Percentiles rank a stretch among this genome's conserved stretches.
Conservation (phyloP, 805 yeast genomes). For the Yamadazyma paraphyllophila region DNA sequence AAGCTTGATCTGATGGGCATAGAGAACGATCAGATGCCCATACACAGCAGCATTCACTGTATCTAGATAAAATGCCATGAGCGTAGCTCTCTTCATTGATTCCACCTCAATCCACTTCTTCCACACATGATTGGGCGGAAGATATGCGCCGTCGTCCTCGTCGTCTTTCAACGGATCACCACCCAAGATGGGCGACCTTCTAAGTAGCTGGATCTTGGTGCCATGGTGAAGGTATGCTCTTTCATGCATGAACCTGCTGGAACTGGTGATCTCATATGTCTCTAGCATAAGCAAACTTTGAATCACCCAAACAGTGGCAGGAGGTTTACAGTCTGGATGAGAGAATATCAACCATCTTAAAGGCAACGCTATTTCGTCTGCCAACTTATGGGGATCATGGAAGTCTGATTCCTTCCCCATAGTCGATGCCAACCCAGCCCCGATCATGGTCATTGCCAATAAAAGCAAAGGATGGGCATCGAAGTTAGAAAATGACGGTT, state of each 20-base stretch:
- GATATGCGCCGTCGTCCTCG: slow-evolving; percentile 19
- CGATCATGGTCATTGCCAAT: slow-evolving; percentile 54
- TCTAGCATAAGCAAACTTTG: slow-evolving; percentile 70
- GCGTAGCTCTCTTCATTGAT: slow-evolving; percentile 31
- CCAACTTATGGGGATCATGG: slow-evolving; percentile 29
- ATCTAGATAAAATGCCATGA: slow-evolving; percentile 37
- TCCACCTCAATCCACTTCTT: slow-evolving; percentile 39
- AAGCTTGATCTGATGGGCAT: slow-evolving; percentile 28
- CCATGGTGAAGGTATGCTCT: slow-evolving; percentile 85
- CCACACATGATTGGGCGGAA: slow-evolving; percentile 21
- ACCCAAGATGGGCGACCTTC: slow-evolving; percentile 32
- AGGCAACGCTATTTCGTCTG: slow-evolving; percentile 51
- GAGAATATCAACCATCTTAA: slow-evolving; percentile 68
- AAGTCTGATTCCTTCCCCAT: slow-evolving; percentile 17
- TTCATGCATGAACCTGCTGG: slow-evolving; percentile 66
- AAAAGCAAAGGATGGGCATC: slow-evolving; percentile 48
- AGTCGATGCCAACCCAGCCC: slow-evolving; percentile 41
- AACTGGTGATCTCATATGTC: slow-evolving; percentile 67
- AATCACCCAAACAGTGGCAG: slow-evolving; percentile 69
- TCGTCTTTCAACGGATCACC: slow-evolving; percentile 36
- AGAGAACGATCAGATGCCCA: slow-evolving; percentile 26
- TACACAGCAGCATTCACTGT: slow-evolving; percentile 35
- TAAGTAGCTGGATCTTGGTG: slow-evolving; percentile 39
- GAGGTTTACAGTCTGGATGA: slow-evolving; percentile 66
- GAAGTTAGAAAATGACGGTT: slow-evolving; percentile 52